Conservation (phyloP, 805 yeast species). For the Ogataea degrootiae region DNA sequence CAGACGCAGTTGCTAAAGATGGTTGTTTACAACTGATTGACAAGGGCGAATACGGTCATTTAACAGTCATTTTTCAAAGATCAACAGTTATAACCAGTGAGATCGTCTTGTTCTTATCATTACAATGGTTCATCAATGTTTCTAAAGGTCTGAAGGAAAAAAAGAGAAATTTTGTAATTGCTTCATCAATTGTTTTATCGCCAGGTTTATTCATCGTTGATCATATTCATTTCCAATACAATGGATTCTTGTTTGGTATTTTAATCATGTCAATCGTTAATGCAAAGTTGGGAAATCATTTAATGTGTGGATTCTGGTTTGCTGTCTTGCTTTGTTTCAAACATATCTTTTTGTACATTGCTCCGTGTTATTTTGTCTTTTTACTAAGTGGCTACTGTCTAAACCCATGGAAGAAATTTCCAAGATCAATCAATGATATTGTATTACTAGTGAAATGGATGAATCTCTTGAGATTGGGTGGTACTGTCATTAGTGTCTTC, state of each 20-base stretch:
- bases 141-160: conserved; percentile 32
- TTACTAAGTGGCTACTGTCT: conserved; percentile 71
- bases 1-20: conserved; percentile 55
- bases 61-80: conserved; percentile 82
- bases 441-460: conserved; percentile 41
- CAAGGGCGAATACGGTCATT: conserved; percentile 64
- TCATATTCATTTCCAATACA: conserved; percentile 95
- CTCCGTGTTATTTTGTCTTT: conserved; percentile 88
- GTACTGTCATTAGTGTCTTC: conserved; percentile 58
- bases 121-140: conserved; percentile 65
- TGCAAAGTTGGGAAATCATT: conserved; percentile 54
- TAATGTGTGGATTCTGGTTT: conserved; percentile 65
- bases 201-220: conserved; percentile 91
- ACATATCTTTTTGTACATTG: conserved; percentile 87
- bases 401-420: conserved; percentile 25
- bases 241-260: conserved; percentile 88
- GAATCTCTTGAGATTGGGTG: conserved; percentile 57
- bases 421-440: conserved; percentile 16
- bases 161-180: conserved; percentile 63
- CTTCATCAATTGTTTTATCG: conserved; percentile 74
- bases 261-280: conserved; percentile 68
- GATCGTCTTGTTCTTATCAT: conserved; percentile 57
- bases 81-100: conserved; percentile 77
- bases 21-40: conserved; percentile 72
- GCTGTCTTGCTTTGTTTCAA: conserved; percentile 82